Conservation (phyloP, 306 rosid species). For the Vachellia pachyceras region DNA sequence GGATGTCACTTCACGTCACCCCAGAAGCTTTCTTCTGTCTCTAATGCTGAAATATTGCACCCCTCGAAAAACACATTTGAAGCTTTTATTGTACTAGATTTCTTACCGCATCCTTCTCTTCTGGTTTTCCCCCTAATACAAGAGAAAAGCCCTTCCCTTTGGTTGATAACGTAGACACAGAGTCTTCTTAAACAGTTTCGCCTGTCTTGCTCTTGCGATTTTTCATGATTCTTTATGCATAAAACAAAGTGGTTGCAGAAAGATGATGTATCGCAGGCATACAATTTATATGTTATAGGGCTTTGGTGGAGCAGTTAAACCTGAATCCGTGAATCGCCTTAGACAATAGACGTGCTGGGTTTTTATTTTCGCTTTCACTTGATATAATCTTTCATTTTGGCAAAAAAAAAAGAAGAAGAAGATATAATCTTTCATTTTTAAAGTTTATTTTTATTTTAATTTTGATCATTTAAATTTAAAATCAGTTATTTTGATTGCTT, state of each 20-base stretch:
- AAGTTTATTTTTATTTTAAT: no score
- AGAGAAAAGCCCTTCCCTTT: neutral
- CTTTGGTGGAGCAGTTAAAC: conserved; percentile 37
- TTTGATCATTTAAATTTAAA: no score
- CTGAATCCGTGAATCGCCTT: conserved; percentile 38
- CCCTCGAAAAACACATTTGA: neutral
- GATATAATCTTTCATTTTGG: no score
- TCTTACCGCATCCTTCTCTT: conserved; percentile 8
- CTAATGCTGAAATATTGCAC: conserved; percentile 20
- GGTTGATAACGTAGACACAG: neutral
- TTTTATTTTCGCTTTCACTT: no score
- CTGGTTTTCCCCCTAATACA: neutral
- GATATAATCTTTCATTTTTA: no score
- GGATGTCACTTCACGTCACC: conserved; percentile 33
- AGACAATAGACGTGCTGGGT: no score
- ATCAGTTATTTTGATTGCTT: no score
- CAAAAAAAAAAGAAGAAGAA: no score
- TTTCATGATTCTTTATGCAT: conserved; percentile 10
- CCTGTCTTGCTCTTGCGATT: conserved; percentile 14
- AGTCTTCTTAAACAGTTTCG: neutral
- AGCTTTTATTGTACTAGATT: conserved; percentile 28
- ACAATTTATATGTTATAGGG: neutral
- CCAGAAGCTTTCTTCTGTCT: conserved; percentile 43
- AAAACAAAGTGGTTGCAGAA: conserved; percentile 26
- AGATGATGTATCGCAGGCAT: conserved; percentile 13